These are phyloP conservation scores for Zea luxurians DNA, from an alignment of 176 grass and related monocot species.

Conservation along the genomic window DNA sequence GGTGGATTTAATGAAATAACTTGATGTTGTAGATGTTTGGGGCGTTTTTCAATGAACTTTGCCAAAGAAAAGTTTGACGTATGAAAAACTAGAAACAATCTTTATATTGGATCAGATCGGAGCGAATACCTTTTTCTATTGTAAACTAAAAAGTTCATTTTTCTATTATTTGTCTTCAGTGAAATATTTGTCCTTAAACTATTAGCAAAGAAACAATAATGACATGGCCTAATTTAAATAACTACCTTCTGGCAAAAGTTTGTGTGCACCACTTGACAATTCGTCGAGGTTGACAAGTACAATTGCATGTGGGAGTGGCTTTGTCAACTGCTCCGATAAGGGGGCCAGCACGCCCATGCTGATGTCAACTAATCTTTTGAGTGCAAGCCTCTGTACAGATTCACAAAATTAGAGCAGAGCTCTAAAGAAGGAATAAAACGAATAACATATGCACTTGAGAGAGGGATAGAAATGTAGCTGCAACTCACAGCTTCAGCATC, in stretches of 20 bases:
- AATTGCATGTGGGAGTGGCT: constrained; percentile 85
- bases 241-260: constrained; percentile 91
- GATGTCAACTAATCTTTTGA: constrained; percentile 95
- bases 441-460: background rate
- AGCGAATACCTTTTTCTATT: background rate
- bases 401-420: constrained; percentile 31
- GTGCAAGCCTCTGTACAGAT: constrained; percentile 81
- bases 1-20: background rate
- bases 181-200: background rate
- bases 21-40: background rate
- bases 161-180: background rate
- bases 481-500: constrained; percentile 77
- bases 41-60: background rate
- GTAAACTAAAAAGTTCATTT: background rate
- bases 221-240: constrained; percentile 28
- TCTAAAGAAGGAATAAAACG: constrained; percentile 8
- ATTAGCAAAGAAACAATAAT: background rate
- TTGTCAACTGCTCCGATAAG: constrained; percentile 86
- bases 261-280: constrained; percentile 74
- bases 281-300: constrained; percentile 83
- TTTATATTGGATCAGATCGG: background rate
- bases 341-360: constrained; percentile 87
- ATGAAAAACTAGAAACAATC: background rate
- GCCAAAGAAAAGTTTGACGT: background rate
- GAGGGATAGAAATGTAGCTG: constrained; percentile 2